Evolutionary conservation across 2,329 filamentous ascomycete species (phyloP), one percentile per base, ranked within the genome.

Genomic region (Incumbomyces delicatus): DNA sequence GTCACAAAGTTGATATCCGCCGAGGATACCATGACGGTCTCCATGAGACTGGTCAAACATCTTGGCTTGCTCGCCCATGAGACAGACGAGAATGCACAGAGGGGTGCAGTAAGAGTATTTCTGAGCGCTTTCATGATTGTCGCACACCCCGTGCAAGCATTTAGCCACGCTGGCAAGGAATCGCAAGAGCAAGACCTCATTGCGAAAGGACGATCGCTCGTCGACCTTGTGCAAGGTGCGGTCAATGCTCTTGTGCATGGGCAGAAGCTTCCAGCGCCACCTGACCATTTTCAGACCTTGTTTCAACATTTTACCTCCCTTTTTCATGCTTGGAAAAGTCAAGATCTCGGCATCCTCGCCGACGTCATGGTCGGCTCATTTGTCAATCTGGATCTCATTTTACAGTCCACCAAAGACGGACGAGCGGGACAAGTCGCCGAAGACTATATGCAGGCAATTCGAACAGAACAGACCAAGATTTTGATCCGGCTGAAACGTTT

Each of bases 321-420:
- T 11, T 82, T 83, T 56, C 73, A 77, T 49, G 77, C 78, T 3
- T 83, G 79, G 79, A 79, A 81, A 58, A 68, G 77, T 11, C 74
- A 78, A 51, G 79, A 83, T 55, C 77, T 77, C 1, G 76, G 72
- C 13, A 73, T 78, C 2, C 61, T 83, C 38, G 72, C 82, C 49
- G 77, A 81, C 53, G 79, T 78, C 33, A 82, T 83, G 79, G 68
- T 83, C 14, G 77, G 75, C 8, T 78, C 79, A 20, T 83, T 82
- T 55, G 75, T 81, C 34, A 78, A 80, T 57, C 66, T 83, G 14
- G 79, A 83, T 56, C 70, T 78, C 14, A 83, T 83, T 13, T 80
- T 79, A 76, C 78, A 82, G 60, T 78, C 76, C 2, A 78, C 82
- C 49, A 81, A 82, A 57, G 72, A 80, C 52, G 77, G 81, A 46